Base-by-base conservation (phyloP, 1,284 basidiomycete species). In the Moniliella sp. region DNA sequence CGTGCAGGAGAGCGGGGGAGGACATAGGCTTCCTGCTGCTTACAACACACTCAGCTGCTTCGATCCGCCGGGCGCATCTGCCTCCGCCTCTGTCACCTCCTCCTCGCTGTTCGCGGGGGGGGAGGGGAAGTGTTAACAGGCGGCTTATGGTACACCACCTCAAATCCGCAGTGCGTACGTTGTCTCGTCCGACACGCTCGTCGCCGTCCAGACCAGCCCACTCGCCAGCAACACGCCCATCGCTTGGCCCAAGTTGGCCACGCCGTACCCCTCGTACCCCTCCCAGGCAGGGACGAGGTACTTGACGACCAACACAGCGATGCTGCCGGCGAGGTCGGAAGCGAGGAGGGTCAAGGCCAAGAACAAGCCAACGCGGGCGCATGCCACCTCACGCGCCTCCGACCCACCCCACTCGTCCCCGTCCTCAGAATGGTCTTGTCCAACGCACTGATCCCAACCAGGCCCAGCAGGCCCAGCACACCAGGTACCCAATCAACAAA, bases 401-500 rank as follows among this genome's bases (percentile, higher is more conserved):
- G 40, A 43, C 8, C 43, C 35, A 4, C 25, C 34, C 12, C 43
- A 41, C 15, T 38, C 81, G 7, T 84, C 78, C 25, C 50, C 49
- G 15, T 74, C 67, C n/a, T n/a, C 34, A 94, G 69, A 27, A 82
- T 71, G 49, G 82, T 76, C 67, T 94, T 94, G 67, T 97, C 84
- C 50, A 94, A 83, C 35, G 93, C 62, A 60, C 84, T 84, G 61
- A 91, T 75, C 56, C 93, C 69, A 40, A 93, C 65, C 70, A 88
- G 84, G 18, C 88, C 88, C 9, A 94, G 64, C 10, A 88, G 72
- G n/a, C 80, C 82, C 63, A 76, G 83, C 43, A 94, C 73, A 15
- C 84, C 88, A 0, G 86, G 83, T 10, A 91, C 67, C 88, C 88
- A 94, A 67, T 93, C 86, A 15, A 80, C 74, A 59, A 88, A 86